These are phyloP conservation scores for Zymoseptoria crescenta DNA, from an alignment of 2,329 filamentous ascomycete genomes.

Conservation along the genomic window DNA sequence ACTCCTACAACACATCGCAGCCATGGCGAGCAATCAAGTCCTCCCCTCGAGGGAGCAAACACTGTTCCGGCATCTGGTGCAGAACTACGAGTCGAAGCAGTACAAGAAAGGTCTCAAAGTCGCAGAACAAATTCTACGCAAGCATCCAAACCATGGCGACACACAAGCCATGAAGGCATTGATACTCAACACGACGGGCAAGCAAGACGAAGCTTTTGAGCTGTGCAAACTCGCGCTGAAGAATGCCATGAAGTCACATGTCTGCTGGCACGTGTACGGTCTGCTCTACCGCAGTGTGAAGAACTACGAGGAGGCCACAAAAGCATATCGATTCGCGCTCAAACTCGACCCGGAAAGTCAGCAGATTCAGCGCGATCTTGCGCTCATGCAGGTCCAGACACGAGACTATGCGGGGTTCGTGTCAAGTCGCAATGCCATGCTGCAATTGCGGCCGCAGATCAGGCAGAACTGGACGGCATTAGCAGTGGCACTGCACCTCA, in stretches of 20 bases:
- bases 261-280: constrained; percentile 99
- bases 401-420: constrained; percentile 91
- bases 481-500: constrained; percentile 83
- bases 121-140: constrained; percentile 92
- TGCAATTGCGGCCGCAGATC: constrained; percentile 71
- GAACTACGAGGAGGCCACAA: constrained; percentile 98
- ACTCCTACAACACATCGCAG: not conserved
- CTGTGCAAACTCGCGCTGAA: constrained; percentile 87
- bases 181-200: constrained; percentile 86
- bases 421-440: constrained; percentile 78
- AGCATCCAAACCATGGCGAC: constrained; percentile 92
- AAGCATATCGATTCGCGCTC: constrained; percentile 95
- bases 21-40: constrained; percentile 9
- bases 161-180: constrained; percentile 98
- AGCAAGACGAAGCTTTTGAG: constrained; percentile 87
- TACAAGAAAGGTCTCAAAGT: constrained; percentile 90
- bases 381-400: constrained; percentile 91
- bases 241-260: constrained; percentile 97
- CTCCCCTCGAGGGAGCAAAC: constrained; percentile 82
- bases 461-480: constrained; percentile 97
- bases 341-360: constrained; percentile 86
- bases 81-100: constrained; percentile 95
- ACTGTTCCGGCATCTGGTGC: constrained; percentile 90
- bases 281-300: constrained; percentile 87
- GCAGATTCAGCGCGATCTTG: constrained; percentile 90